Evolutionary conservation across 2,329 filamentous ascomycete genomes (phyloP).

Genomic region (Ophiostoma tasmaniense): DNA sequence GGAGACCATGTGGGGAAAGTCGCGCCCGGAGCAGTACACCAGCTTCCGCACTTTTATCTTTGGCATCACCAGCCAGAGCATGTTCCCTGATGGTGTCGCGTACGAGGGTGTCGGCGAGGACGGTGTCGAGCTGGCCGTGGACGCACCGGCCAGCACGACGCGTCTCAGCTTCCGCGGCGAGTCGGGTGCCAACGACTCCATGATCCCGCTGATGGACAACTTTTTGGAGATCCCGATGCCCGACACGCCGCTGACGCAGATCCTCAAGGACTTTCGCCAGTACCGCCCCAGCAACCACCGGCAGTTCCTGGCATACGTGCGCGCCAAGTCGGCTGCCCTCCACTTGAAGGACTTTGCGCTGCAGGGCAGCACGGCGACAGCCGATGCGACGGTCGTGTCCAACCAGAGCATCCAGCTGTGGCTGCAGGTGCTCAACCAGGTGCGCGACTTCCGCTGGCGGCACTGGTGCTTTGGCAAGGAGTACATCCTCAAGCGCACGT

Average conservation of each 20-base stretch:
- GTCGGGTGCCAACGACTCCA: conserved; percentile 88
- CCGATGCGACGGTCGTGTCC: conserved; percentile 25
- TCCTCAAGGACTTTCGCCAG: conserved; percentile 78
- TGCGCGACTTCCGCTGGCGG: conserved; percentile 73
- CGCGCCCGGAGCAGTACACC: conserved; percentile 73
- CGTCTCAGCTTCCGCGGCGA: conserved; percentile 79
- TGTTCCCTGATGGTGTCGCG: conserved; percentile 87
- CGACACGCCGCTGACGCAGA: conserved; percentile 76
- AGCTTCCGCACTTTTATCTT: conserved; percentile 96
- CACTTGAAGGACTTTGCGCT: conserved; percentile 53
- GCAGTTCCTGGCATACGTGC: conserved; percentile 69
- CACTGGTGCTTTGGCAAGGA: conserved; percentile 82
- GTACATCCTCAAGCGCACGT: conserved; percentile 72
- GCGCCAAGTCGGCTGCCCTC: conserved; percentile 38
- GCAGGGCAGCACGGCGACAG: conserved; percentile 18
- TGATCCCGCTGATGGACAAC: conserved; percentile 85
- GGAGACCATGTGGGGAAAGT: conserved; percentile 85
- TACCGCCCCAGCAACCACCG: conserved; percentile 87
- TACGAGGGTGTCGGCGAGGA: conserved; percentile 73
- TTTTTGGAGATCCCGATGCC: conserved; percentile 83
- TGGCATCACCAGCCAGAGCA: conserved; percentile 83
- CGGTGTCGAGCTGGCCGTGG: conserved; percentile 5
- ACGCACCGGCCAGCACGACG: conserved; percentile 25
- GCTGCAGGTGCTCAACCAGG: conserved; percentile 60
- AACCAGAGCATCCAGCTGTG: conserved; percentile 51